Evolutionary conservation across 2,329 filamentous ascomycete species (phyloP), one percentile per base, ranked within the genome.

Genomic region (Penicillium thymicola): DNA sequence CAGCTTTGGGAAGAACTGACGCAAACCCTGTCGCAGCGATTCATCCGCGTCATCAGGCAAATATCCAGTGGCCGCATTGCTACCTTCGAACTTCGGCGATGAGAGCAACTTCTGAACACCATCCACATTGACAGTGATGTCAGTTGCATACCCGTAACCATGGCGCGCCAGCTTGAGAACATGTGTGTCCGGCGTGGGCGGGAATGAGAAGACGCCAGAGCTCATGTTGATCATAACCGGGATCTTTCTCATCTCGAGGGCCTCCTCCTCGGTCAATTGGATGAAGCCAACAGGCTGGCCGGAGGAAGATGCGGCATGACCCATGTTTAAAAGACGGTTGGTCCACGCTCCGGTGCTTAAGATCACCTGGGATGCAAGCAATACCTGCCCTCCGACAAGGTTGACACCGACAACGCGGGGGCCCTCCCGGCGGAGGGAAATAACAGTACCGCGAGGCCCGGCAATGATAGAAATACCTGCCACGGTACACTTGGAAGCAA

Each of bases 301-400:
- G 0, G 90, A 93, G 0, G 91, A 89, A 55, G 86, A 83, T 30
- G 85, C 86, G 34, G 89, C 83, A 23, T 90, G 89, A 34, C 85
- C 77, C 1, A 96, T 77, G 70, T 95, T 86, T 49, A 96, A 74
- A 16, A 96, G 80, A 1, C 82, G 81, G 5, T 85, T 85, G 1
- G 89, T 89, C 92, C 92, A 96, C 3, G 92, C 90, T 9, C 92
- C 92, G 0, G 90, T 85, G 0, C 91, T 90, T 3, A 94, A 79
- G 49, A 96, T 80, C n/a, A 89, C 86, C 6, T 93, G 79, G 37
- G 89, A 86, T 2, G 87, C 89, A 13, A 74, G 75, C 3, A 89
- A 60, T 27, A 68, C 73, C 10, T 69, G 69, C 0, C 79, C 81
- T 53, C 80, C 73, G 2, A 67, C 64, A 8, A 87, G 74, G n/a